phyloP scores from a whole-genome alignment of 441 rosid genomes.

The Cnidoscolus chayamansa region DNA sequence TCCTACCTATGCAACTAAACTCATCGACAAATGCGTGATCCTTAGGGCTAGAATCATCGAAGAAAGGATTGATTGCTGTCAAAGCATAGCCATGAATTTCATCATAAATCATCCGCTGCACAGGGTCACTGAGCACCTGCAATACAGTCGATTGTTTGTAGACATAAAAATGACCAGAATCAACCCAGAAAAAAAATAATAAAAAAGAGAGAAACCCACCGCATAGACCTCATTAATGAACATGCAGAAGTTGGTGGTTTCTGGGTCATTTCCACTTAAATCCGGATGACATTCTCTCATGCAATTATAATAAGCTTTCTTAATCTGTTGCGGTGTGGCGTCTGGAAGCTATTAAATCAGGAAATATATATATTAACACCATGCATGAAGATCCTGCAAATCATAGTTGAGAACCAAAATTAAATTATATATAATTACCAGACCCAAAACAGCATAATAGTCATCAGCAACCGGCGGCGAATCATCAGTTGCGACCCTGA shows the following conservation, averaged over 20 bases:
- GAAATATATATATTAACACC: background rate
- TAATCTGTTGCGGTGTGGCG: constrained; percentile 81
- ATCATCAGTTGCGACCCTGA: constrained; percentile 55
- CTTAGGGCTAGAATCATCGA: constrained; percentile 57
- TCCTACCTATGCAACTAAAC: constrained; percentile 89
- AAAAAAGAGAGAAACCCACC: constrained; percentile 41
- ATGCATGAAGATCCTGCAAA: too few relatives aligned
- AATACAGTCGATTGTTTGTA: constrained; percentile 6
- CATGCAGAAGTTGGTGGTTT: constrained; percentile 86
- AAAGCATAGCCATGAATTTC: constrained; percentile 94
- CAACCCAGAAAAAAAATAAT: background rate
- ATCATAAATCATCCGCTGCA: constrained; percentile 91
- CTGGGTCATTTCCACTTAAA: constrained; percentile 74
- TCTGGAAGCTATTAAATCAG: constrained; percentile 62
- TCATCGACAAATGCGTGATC: constrained; percentile 91
- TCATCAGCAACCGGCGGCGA: constrained; percentile 62
- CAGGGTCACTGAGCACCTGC: constrained; percentile 92
- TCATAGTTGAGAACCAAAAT: too few relatives aligned
- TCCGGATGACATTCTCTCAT: constrained; percentile 98
- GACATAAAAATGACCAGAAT: too few relatives aligned
- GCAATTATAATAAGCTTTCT: constrained; percentile 92
- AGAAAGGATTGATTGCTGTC: constrained; percentile 80
- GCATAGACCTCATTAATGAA: constrained; percentile 84
- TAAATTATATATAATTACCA: constrained; percentile 37
- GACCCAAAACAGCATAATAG: constrained; percentile 80